These are phyloP conservation scores for Monosporascus sp. DNA, from an alignment of 2,329 filamentous ascomycete genomes.

Conservation along the genomic window DNA sequence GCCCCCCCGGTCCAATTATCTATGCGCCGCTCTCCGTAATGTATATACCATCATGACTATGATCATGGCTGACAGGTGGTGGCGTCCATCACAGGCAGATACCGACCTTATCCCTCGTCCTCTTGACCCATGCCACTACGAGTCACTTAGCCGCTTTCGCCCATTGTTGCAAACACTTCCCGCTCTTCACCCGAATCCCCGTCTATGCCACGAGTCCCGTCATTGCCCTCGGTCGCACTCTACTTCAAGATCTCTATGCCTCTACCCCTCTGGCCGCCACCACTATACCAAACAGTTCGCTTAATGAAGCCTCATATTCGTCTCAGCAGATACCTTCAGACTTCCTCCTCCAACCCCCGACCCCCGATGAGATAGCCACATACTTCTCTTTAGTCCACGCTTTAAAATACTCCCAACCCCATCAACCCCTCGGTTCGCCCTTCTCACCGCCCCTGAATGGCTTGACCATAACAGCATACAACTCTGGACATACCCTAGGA, in stretches of 20 bases:
- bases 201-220: constrained; percentile 93
- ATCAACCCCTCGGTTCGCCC: constrained; percentile 79
- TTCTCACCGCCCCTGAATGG: constrained; percentile 87
- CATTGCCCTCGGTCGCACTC: constrained; percentile 83
- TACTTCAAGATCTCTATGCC: constrained; percentile 86
- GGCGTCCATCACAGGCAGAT: constrained; percentile 57
- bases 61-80: constrained; percentile 13
- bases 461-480: constrained; percentile 92
- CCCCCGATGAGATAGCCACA: constrained; percentile 78
- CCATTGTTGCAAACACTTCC: constrained; percentile 95
- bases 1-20: constrained; percentile 15
- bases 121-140: constrained; percentile 89
- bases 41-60: neutral
- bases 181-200: constrained; percentile 84
- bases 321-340: constrained; percentile 48
- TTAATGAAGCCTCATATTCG: constrained; percentile 58
- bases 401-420: constrained; percentile 94
- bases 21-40: constrained; percentile 3
- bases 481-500: constrained; percentile 90
- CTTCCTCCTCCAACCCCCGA: constrained; percentile 64
- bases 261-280: constrained; percentile 85
- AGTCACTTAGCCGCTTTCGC: constrained; percentile 90
- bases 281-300: constrained; percentile 66
- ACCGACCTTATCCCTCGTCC: constrained; percentile 84
- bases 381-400: constrained; percentile 90